Evolutionary conservation across 1,139 yeast species (phyloP), one percentile per base, ranked within the genome.

Genomic region (Sugiyamaella japonica): DNA sequence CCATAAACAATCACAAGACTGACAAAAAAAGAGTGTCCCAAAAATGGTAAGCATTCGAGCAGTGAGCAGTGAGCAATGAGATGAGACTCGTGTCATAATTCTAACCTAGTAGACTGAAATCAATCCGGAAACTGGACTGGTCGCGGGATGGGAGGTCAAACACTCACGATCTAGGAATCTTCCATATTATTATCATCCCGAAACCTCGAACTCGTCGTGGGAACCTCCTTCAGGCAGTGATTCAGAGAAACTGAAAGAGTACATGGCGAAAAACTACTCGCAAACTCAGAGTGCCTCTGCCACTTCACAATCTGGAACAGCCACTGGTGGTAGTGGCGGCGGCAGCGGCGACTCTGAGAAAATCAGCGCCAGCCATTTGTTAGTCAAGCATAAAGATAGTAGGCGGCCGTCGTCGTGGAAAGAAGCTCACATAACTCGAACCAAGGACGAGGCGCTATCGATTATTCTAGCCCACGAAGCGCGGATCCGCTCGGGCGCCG

Each of bases 331-430:
- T n/a, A n/a, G n/a, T n/a, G n/a, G n/a, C 62, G 66, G 82, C 70
- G 80, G 87, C 67, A 67, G 42, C 4, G 53, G 43, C 15, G 49
- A 52, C 25, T 57, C 52, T 15, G 59, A 81, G 66, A 78, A 86
- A 72, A 80, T 95, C 68, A 73, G 89, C 68, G 78, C 85, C 63
- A 66, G 84, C 46, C 99, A 93, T 69, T 74, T 93, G 53, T 76
- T 93, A 55, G 78, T 93, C 61, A 93, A 93, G 70, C 96, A 91
- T 71, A 76, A 72, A 54, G 93, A 83, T 55, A 84, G 93, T 12
- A 81, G 99, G 62, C 82, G 96, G 63, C 99, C 99, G 10, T 82
- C 89, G 36, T 88, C 96, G 10, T 95, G 97, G 95, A 87, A 89
- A 69, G 81, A 82, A 36, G 85, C 85, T 23, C 80, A 83, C 43